Percentiles rank a stretch among this genome's conserved stretches.
Evolutionary conservation across 345 rosid species (phyloP).

Genomic region (Salix dunnii): DNA sequence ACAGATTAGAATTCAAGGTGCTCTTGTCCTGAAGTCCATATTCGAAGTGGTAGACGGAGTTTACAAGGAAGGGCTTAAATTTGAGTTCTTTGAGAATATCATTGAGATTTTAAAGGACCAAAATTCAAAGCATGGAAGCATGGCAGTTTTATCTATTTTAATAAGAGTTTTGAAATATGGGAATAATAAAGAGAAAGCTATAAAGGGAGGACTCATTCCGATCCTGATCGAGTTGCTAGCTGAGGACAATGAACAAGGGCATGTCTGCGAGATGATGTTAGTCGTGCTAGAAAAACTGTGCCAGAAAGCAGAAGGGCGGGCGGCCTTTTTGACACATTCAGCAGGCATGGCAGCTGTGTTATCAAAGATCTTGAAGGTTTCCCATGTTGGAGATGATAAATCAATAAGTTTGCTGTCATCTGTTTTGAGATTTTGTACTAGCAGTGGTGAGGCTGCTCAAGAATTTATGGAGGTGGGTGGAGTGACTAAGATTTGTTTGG

Average conservation of each 20-base stretch:
- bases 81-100: constrained; percentile 15
- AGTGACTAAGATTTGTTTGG: constrained; percentile 61
- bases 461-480: constrained; percentile 79
- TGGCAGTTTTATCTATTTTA: constrained; percentile 15
- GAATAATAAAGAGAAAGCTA: constrained; percentile 18
- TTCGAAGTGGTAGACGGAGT: constrained; percentile 14
- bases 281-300: constrained; percentile 54
- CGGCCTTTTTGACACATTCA: constrained; percentile 55
- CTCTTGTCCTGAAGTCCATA: constrained; percentile 14
- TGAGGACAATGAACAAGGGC: not conserved
- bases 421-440: constrained; percentile 51
- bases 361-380: constrained; percentile 72
- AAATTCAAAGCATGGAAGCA: constrained; percentile 15
- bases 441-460: constrained; percentile 39
- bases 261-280: constrained; percentile 20
- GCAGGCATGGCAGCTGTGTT: constrained; percentile 71
- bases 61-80: constrained; percentile 15
- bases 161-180: constrained; percentile 11
- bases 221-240: constrained; percentile 21
- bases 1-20: constrained; percentile 14
- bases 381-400: constrained; percentile 54
- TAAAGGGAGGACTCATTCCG: constrained; percentile 14
- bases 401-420: constrained; percentile 60
- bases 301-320: constrained; percentile 74
- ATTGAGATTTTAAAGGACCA: constrained; percentile 26